Conservation (phyloP, 768 basidiomycete species). For the Mycena metata region DNA sequence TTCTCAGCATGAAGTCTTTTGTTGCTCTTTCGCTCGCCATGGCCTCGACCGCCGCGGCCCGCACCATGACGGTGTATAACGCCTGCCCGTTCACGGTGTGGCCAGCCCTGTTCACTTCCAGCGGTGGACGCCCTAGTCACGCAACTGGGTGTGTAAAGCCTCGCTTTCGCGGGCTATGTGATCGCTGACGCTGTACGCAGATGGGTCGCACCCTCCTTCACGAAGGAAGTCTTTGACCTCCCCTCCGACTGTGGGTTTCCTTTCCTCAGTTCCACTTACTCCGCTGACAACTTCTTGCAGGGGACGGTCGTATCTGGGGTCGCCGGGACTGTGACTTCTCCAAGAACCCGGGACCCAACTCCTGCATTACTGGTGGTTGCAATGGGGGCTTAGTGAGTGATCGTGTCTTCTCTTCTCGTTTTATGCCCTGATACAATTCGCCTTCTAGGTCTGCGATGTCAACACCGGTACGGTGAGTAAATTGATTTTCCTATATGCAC, state of each 20-base stretch:
- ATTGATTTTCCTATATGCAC: slow-evolving; percentile 50
- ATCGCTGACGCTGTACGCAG: too few species aligned
- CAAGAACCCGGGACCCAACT: slow-evolving; percentile 43
- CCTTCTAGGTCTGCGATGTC: slow-evolving; percentile 30
- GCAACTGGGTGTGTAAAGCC: slow-evolving; percentile 4
- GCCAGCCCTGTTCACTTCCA: slow-evolving; percentile 16
- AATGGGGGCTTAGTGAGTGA: slow-evolving; percentile 55
- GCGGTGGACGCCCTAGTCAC: slow-evolving; percentile 13
- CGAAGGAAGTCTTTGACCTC: slow-evolving; percentile 6
- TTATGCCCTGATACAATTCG: not conserved
- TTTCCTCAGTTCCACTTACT: not conserved
- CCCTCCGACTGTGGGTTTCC: slow-evolving; percentile 6
- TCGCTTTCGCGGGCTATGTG: too few species aligned
- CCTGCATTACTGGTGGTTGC: slow-evolving; percentile 61
- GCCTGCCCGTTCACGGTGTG: slow-evolving; percentile 25
- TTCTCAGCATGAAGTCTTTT: not conserved
- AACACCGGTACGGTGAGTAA: slow-evolving; percentile 42
- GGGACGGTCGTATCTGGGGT: slow-evolving; percentile 22
- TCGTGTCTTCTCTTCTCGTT: slow-evolving; percentile 42
- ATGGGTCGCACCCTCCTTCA: not conserved
- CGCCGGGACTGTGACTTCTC: slow-evolving; percentile 22
- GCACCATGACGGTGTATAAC: slow-evolving; percentile 23
- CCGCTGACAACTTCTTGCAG: not conserved
- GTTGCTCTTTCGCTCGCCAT: not conserved
- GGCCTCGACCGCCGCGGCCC: slow-evolving; percentile 17